Evolutionary conservation across 2,329 filamentous ascomycete genomes (phyloP), one percentile per base, ranked within the genome.

Genomic region (Teratosphaeria epicoccoides): DNA sequence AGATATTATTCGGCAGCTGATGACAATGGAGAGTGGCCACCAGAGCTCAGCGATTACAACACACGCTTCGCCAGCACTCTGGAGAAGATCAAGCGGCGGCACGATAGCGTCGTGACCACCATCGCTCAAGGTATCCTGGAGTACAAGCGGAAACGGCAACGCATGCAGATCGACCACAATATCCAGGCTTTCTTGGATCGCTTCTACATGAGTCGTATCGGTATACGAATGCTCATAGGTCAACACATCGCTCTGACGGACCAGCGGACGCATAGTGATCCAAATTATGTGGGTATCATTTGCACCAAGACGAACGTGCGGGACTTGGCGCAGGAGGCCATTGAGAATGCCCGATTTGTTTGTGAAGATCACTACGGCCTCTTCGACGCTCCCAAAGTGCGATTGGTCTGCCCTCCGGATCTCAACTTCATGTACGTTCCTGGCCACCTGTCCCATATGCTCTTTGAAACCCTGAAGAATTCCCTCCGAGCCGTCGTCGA

Each of bases 391-490:
- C 93, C 93, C 51, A 94, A 95, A 70, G 85, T 98, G 60, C 90
- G 97, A 71, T 84, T 98, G 52, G 88, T 98, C 55, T 98, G 93
- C 76, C 89, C 90, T 65, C 86, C 88, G 17, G 56, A 57, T 69
- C 79, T 98, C 64, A 85, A 94, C 76, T 98, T 98, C 74, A 98
- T 98, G 93, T 98, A 98, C 67, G 93, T 98, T 50, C 93, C 93
- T 0, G 93, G 93, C n/a, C 93, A 98, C 72, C 70, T 98, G 70
- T 95, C 89, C 61, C 93, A 98, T 73, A 98, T 98, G 93, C 85
- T 98, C 49, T 98, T 98, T 71, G 93, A 98, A 74, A 98, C 93
- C 1, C 77, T 98, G 68, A 98, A 98, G 76, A 98, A 98, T 77
- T 96, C 90, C 51, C 78, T 98, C 60, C 87, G 93, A 68, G 93